Percentiles rank a stretch among this genome's conserved stretches.
Evolutionary conservation across 1,284 basidiomycete species (phyloP).

Genomic region (Ceratorhiza oryzae-sativae): DNA sequence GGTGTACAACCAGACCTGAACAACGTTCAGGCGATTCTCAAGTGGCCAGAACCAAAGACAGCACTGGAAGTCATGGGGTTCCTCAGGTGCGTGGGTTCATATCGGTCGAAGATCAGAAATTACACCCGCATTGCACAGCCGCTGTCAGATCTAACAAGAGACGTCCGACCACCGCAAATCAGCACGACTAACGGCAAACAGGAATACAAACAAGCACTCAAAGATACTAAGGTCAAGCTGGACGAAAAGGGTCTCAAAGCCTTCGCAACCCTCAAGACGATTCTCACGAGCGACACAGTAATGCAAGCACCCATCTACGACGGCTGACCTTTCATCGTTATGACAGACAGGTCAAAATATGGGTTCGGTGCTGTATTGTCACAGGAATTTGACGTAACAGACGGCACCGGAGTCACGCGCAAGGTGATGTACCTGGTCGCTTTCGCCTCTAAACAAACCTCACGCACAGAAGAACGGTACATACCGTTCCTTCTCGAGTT

Average conservation of each 20-base stretch:
- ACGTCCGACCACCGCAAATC: neutral
- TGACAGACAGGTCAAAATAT: constrained; percentile 51
- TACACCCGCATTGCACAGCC: constrained; percentile 44
- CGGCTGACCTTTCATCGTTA: constrained; percentile 49
- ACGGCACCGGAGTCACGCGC: neutral
- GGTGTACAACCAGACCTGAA: constrained; percentile 31
- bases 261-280: constrained; percentile 49
- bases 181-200: neutral
- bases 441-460: constrained; percentile 16
- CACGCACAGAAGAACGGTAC: too few relatives aligned
- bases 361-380: constrained; percentile 50
- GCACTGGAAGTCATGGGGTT: constrained; percentile 36
- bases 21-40: constrained; percentile 36
- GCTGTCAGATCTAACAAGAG: constrained; percentile 47
- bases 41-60: constrained; percentile 37
- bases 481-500: too few relatives aligned
- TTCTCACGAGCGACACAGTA: constrained; percentile 49
- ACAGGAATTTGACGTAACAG: constrained; percentile 10
- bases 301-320: constrained; percentile 49
- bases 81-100: constrained; percentile 23
- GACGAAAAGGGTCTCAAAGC: constrained; percentile 46
- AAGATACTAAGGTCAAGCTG: constrained; percentile 45
- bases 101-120: constrained; percentile 38
- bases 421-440: constrained; percentile 41
- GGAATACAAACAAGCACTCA: constrained; percentile 38